A percentile compares a stretch with the other conserved stretches of the same genome.
Evolutionary conservation across 495 filamentous ascomycete species (phyloP).

Genomic region (Tuber aestivum): DNA sequence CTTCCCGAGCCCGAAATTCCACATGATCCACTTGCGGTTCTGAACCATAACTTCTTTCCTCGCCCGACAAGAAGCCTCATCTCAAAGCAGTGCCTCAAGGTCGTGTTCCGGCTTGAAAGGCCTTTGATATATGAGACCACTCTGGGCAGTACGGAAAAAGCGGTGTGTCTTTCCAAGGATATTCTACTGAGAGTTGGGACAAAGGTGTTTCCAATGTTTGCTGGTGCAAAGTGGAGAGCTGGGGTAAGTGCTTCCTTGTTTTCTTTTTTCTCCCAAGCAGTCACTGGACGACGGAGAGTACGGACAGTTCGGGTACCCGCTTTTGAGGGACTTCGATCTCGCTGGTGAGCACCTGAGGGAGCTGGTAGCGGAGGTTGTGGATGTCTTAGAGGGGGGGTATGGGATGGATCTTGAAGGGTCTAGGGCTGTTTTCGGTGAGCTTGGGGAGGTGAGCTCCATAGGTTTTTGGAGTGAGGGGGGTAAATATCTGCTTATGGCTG

Average conservation of each 20-base stretch:
- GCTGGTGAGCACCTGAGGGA: conserved; percentile 6
- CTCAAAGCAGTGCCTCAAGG: background rate
- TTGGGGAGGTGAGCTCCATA: background rate
- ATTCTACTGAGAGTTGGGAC: background rate
- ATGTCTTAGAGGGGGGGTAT: conserved; percentile 7
- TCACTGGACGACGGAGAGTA: background rate
- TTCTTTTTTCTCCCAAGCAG: background rate
- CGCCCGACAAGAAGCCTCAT: background rate
- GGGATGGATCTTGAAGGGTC: conserved; percentile 7
- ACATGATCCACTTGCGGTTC: background rate
- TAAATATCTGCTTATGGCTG: background rate
- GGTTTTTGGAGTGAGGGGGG: background rate
- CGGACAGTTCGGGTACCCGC: conserved; percentile 10
- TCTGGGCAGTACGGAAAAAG: background rate
- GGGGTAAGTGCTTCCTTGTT: background rate
- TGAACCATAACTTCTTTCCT: background rate
- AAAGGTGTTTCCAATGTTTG: conserved; percentile 1
- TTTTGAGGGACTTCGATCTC: conserved; percentile 2
- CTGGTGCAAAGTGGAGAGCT: background rate
- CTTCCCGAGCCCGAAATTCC: background rate
- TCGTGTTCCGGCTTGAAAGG: background rate
- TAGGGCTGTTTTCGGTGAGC: conserved; percentile 4
- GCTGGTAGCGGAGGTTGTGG: conserved; percentile 7
- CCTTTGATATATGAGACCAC: background rate
- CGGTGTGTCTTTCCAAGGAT: background rate